phyloP scores from a whole-genome alignment of 2,329 filamentous ascomycete genomes.

The Talaromyces sp. region DNA sequence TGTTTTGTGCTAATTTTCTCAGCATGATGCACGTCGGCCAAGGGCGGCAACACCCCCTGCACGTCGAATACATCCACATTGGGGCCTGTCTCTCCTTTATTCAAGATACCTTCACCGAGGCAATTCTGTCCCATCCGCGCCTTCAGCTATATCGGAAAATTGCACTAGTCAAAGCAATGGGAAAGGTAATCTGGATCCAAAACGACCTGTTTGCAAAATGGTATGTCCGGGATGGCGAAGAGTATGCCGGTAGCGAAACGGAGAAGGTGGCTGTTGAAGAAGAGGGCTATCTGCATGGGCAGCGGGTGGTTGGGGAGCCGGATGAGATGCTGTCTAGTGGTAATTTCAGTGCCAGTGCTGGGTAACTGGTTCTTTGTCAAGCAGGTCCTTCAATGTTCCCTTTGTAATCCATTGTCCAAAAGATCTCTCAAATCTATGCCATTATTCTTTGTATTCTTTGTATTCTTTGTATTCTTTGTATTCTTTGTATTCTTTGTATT shows the following conservation, averaged over 20 bases:
- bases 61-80: conserved; percentile 78
- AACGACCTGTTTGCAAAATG: conserved; percentile 83
- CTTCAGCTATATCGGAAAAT: conserved; percentile 66
- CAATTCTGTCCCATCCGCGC: conserved; percentile 66
- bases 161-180: conserved; percentile 68
- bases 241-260: conserved; percentile 45
- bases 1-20: background rate
- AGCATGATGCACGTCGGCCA: conserved; percentile 78
- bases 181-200: conserved; percentile 83
- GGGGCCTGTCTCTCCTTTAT: conserved; percentile 69
- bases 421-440: too few species aligned
- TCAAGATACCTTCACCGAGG: conserved; percentile 72
- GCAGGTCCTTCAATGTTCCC: too few species aligned
- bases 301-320: conserved; percentile 46
- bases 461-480: too few species aligned
- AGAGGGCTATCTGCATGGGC: conserved; percentile 62
- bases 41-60: conserved; percentile 65
- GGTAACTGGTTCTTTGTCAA: too few species aligned
- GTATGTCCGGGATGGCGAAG: conserved; percentile 67
- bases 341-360: too few species aligned
- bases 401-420: too few species aligned
- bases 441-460: too few species aligned
- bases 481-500: too few species aligned
- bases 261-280: conserved; percentile 50
- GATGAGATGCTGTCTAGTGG: conserved; percentile 6